Evolutionary conservation across 768 basidiomycete species (phyloP), one percentile per base, ranked within the genome.

Genomic region (Termitomyces sp.): DNA sequence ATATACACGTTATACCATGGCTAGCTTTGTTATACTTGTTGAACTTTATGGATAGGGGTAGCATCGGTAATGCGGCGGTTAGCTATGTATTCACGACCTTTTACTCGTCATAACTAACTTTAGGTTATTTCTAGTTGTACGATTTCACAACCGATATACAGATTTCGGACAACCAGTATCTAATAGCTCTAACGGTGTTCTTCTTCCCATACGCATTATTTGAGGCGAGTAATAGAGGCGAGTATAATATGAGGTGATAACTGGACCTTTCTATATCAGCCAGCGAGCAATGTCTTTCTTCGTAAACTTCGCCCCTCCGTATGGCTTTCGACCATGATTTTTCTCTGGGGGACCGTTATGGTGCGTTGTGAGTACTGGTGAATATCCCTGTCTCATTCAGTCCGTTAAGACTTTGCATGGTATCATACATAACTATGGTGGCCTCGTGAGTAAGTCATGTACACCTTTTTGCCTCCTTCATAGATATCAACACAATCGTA

Each of bases 31-130:
- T 93, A 24, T 91, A 92, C 69, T 75, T 91, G 30, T 75, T 93
- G 63, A 89, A 83, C 69, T 93, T 88, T 68, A 75, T 92, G 54
- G 80, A 82, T 59, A 71, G 83, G 69, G 81, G 71, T 70, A 88
- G 82, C 55, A 85, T 92, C 65, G 90, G 88, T 44, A 91, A 91
- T 68, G 87, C 88, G 4, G 84, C 83, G 75, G 89, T 87, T 47
- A 53, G 76, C 36, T 12, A 16, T 65, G 41, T 48, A 24, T 24
- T 34, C 53, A 16, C 12, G 37, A 49, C 27, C 37, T 44, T 52
- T 33, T 31, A 57, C 45, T n/a, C 18, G 33, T 61, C 31, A 51
- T 37, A 18, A 50, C 33, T 60, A 41, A 63, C 20, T 20, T 42
- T 31, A 27, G 24, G 24, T 1, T 44, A 11, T 37, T n/a, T 22